Percentiles rank a stretch among this genome's conserved stretches.
These are phyloP conservation scores for Saturnispora quitensis DNA, from an alignment of 805 yeast genomes.

Conservation along the genomic window DNA sequence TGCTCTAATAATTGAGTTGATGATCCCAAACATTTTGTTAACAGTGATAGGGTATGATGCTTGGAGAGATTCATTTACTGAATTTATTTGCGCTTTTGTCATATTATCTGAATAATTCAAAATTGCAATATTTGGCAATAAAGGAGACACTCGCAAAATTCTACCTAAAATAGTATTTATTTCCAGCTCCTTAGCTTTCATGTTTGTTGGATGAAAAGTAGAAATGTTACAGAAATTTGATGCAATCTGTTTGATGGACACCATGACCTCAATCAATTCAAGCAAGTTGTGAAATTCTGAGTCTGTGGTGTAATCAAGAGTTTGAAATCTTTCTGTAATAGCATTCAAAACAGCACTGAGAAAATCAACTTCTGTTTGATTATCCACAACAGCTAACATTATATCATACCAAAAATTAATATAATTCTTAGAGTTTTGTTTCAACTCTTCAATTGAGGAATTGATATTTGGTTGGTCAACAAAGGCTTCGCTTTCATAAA, in stretches of 20 bases:
- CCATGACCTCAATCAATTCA: conserved; percentile 47
- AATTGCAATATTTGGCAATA: conserved; percentile 42
- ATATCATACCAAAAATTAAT: conserved; percentile 47
- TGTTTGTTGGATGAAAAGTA: conserved; percentile 40
- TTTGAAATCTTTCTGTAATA: conserved; percentile 30
- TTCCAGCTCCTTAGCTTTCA: conserved; percentile 48
- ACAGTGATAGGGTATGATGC: conserved; percentile 51
- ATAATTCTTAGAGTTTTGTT: conserved; percentile 19
- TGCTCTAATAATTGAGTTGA: conserved; percentile 70
- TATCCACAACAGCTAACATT: conserved; percentile 50
- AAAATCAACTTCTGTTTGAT: conserved; percentile 55
- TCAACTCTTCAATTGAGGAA: conserved; percentile 20
- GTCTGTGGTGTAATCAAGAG: conserved; percentile 36
- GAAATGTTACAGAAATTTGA: conserved; percentile 47
- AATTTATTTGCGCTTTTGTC: conserved; percentile 35
- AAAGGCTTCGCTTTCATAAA: conserved; percentile 62
- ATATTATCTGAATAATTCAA: conserved; percentile 33
- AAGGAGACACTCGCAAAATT: conserved; percentile 64
- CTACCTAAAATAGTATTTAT: conserved; percentile 66
- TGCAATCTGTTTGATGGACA: conserved; percentile 54
- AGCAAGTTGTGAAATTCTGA: conserved; percentile 45
- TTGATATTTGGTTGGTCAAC: conserved; percentile 30
- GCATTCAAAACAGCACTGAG: conserved; percentile 43
- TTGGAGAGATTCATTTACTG: conserved; percentile 51
- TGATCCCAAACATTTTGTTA: conserved; percentile 57